These are phyloP conservation scores for Lactarius trivialis DNA, from an alignment of 768 basidiomycete species.

Conservation along the genomic window DNA sequence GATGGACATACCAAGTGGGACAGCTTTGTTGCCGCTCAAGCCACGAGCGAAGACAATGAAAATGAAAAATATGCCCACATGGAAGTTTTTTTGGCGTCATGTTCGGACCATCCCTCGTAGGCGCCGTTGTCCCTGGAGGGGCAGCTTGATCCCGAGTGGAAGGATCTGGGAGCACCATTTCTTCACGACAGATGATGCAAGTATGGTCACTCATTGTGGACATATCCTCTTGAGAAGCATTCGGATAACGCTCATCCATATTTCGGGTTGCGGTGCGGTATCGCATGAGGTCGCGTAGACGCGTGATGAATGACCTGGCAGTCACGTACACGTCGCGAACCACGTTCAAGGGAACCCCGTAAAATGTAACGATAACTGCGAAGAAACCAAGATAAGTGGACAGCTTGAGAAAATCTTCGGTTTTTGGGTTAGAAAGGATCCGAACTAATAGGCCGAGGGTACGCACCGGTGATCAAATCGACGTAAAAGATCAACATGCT, in stretches of 20 bases:
- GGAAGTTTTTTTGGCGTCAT: slow-evolving; percentile 94
- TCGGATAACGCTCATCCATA: slow-evolving; percentile 94
- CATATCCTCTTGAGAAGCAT: slow-evolving; percentile 84
- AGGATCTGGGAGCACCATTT: slow-evolving; percentile 55
- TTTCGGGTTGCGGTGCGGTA: slow-evolving; percentile 93
- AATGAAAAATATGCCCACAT: slow-evolving; percentile 98
- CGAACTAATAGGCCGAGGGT: not conserved
- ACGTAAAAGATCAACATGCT: slow-evolving; percentile 97
- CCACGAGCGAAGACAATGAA: slow-evolving; percentile 95
- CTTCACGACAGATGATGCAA: slow-evolving; percentile 97
- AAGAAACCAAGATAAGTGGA: slow-evolving; percentile 92
- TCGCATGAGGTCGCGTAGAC: slow-evolving; percentile 80
- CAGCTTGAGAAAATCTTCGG: slow-evolving; percentile 85
- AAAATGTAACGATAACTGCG: slow-evolving; percentile 86
- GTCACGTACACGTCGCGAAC: slow-evolving; percentile 96
- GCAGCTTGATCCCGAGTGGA: slow-evolving; percentile 14
- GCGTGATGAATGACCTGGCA: slow-evolving; percentile 82
- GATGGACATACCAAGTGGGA: slow-evolving; percentile 74
- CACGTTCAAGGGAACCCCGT: slow-evolving; percentile 93
- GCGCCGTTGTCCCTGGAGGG: slow-evolving; percentile 24
- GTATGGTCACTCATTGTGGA: slow-evolving; percentile 77
- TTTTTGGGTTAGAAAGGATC: slow-evolving; percentile 15
- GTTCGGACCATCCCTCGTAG: slow-evolving; percentile 64
- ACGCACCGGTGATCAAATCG: slow-evolving; percentile 80
- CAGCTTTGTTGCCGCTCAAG: slow-evolving; percentile 98